A percentile compares a stretch with the other conserved stretches of the same genome.
Conservation (phyloP, 805 yeast genomes). For the Metahyphopichia silvanorum region DNA sequence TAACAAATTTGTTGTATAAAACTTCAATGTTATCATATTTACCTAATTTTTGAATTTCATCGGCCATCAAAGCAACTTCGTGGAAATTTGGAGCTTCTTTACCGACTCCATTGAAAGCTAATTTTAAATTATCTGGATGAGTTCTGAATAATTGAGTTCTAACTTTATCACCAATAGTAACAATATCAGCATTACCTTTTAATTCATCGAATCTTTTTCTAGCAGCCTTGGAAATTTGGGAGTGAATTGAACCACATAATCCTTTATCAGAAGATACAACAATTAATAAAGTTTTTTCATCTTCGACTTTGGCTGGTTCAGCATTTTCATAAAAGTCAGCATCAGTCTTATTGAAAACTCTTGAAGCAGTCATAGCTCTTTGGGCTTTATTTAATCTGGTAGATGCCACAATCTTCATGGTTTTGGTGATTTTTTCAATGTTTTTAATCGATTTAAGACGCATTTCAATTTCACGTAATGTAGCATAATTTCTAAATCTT, state of each 20-base stretch:
- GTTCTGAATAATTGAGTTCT: slow-evolving; percentile 88
- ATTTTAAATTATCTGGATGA: slow-evolving; percentile 60
- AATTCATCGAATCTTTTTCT: slow-evolving; percentile 61
- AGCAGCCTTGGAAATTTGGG: slow-evolving; percentile 88
- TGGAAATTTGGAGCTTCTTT: slow-evolving; percentile 93
- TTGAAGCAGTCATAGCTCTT: slow-evolving; percentile 85
- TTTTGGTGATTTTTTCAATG: slow-evolving; percentile 98
- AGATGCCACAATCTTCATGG: slow-evolving; percentile 99
- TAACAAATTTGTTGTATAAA: slow-evolving; percentile 80
- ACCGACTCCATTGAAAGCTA: slow-evolving; percentile 89
- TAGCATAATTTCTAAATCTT: slow-evolving; percentile 80
- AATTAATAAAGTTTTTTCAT: slow-evolving; percentile 69
- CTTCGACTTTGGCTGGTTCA: slow-evolving; percentile 63
- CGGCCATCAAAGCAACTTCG: slow-evolving; percentile 87
- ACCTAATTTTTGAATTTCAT: slow-evolving; percentile 68
- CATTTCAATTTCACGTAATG: slow-evolving; percentile 96
- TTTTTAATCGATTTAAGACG: slow-evolving; percentile 98
- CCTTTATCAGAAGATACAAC: slow-evolving; percentile 97
- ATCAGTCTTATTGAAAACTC: slow-evolving; percentile 80
- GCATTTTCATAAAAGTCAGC: slow-evolving; percentile 74
- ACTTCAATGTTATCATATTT: slow-evolving; percentile 77
- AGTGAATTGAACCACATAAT: slow-evolving; percentile 96
- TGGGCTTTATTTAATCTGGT: slow-evolving; percentile 95
- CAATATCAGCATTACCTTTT: slow-evolving; percentile 68
- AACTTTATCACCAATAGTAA: slow-evolving; percentile 91